phyloP scores from a whole-genome alignment of 140 eudicot genomes.

The Oenanthe javanica region DNA sequence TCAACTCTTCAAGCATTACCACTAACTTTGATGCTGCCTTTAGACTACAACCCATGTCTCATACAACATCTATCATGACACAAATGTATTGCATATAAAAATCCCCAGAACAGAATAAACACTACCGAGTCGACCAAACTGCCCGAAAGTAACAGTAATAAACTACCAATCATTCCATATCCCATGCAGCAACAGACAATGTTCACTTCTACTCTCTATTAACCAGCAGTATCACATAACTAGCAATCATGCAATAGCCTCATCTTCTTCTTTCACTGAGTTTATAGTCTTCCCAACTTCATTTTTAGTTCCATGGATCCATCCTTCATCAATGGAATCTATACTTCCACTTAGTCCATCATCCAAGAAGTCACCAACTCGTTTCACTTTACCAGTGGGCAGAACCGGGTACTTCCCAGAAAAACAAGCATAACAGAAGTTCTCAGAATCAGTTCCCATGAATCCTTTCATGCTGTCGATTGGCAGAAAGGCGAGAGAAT shows the following conservation, averaged over 20 bases:
- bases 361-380: constrained; percentile 77
- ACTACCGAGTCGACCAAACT: neutral
- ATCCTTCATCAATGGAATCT: constrained; percentile 75
- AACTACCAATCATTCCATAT: neutral
- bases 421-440: constrained; percentile 82
- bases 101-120: neutral
- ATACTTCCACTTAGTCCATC: constrained; percentile 80
- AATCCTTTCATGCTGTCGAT: constrained; percentile 56
- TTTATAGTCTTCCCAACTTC: constrained; percentile 19
- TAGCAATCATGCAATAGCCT: neutral
- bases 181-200: neutral
- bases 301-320: constrained; percentile 48
- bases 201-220: neutral
- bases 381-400: constrained; percentile 79
- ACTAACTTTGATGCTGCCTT: neutral
- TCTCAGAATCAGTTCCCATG: constrained; percentile 45
- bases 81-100: neutral
- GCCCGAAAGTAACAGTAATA: neutral
- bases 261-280: constrained; percentile 27
- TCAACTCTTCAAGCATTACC: neutral
- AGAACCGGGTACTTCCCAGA: constrained; percentile 77
- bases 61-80: neutral
- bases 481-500: constrained; percentile 74
- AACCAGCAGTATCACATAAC: neutral
- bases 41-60: neutral